Conservation (phyloP, 305 asterid species). For the Fraxinus xanthoxyloides region DNA sequence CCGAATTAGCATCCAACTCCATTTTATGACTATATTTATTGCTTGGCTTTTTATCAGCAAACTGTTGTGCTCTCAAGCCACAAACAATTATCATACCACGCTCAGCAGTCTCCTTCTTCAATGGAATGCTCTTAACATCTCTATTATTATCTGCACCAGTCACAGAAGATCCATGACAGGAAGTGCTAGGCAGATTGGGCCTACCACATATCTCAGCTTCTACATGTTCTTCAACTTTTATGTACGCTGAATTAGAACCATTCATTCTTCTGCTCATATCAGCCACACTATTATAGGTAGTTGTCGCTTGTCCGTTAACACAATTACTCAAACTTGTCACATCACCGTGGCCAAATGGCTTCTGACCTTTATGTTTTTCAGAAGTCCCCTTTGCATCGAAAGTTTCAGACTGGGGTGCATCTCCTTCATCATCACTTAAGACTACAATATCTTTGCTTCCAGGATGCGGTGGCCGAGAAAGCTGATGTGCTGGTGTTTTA, state of each 20-base stretch:
- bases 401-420: conserved; percentile 28
- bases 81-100: conserved; percentile 24
- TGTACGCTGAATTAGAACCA: conserved; percentile 32
- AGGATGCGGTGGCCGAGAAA: conserved; percentile 25
- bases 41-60: conserved; percentile 37
- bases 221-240: conserved; percentile 40
- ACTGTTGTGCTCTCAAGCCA: conserved; percentile 29
- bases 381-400: conserved; percentile 27
- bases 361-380: conserved; percentile 25
- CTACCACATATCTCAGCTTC: conserved; percentile 27
- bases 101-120: conserved; percentile 25
- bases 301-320: conserved; percentile 21
- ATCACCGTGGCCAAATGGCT: conserved; percentile 26
- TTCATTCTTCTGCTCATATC: conserved; percentile 23
- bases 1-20: conserved; percentile 44
- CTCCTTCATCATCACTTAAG: conserved; percentile 67
- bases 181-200: conserved; percentile 1
- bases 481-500: conserved; percentile 22
- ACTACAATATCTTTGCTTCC: conserved; percentile 45
- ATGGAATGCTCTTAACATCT: conserved; percentile 2
- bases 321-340: conserved; percentile 18
- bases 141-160: conserved; percentile 23
- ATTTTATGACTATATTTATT: conserved; percentile 34
- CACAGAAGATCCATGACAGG: conserved; percentile 5
- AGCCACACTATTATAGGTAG: conserved; percentile 15